Percentiles rank a stretch among this genome's conserved stretches.
phyloP scores from a whole-genome alignment of 805 yeast species.

The Schwanniomyces occidentalis region DNA sequence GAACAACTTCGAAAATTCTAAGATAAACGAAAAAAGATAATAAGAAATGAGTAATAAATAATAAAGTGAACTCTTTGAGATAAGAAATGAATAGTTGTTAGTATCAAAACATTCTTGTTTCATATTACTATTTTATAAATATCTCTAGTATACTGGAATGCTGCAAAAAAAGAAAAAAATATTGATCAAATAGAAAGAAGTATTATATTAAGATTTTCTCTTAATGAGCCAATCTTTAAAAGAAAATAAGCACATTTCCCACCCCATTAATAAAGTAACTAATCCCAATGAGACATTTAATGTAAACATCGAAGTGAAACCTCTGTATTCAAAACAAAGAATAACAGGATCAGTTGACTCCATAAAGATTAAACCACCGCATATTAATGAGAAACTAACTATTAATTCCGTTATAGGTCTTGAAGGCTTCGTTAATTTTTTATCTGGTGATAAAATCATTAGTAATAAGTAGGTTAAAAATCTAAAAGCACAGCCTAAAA shows the following conservation, averaged over 20 bases:
- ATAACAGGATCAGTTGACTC: constrained; percentile 86
- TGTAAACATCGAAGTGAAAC: constrained; percentile 87
- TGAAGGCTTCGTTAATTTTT: constrained; percentile 27
- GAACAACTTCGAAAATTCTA: too few species aligned
- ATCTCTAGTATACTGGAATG: too few species aligned
- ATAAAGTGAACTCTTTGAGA: too few species aligned
- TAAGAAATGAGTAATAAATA: too few species aligned
- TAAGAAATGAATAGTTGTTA: too few species aligned
- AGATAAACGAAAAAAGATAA: too few species aligned
- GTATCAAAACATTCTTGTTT: too few species aligned
- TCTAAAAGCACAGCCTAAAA: constrained; percentile 81
- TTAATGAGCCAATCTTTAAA: constrained; percentile 51
- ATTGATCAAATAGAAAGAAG: too few species aligned
- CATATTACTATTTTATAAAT: too few species aligned
- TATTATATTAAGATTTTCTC: constrained; percentile 8
- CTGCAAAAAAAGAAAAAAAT: too few species aligned
- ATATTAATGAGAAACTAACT: constrained; percentile 72
- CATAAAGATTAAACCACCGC: constrained; percentile 93
- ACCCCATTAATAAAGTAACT: constrained; percentile 78
- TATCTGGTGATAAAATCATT: constrained; percentile 33
- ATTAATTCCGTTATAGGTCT: constrained; percentile 88
- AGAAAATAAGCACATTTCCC: constrained; percentile 74
- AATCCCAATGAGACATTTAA: constrained; percentile 83
- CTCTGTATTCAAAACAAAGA: constrained; percentile 66
- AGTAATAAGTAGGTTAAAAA: constrained; percentile 60